phyloP scores from a whole-genome alignment of 2,329 filamentous ascomycete species.

The Cytospora paraplurivora region DNA sequence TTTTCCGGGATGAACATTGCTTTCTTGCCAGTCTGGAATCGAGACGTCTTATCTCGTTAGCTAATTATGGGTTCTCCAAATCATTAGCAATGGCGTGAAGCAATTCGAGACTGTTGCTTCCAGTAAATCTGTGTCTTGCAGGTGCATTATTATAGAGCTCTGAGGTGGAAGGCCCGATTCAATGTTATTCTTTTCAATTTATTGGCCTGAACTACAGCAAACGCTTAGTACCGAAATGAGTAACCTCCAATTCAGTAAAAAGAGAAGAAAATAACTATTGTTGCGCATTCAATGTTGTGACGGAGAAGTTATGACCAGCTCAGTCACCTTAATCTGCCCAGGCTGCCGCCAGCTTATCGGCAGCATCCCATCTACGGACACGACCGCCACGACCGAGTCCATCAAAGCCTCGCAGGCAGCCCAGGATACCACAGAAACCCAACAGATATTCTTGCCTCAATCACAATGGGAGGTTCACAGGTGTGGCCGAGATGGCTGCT shows the following conservation, averaged over 20 bases:
- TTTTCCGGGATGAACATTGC: not conserved
- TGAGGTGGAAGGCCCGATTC: too few species aligned
- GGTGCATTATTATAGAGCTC: too few species aligned
- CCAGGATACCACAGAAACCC: not conserved
- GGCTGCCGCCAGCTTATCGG: not conserved
- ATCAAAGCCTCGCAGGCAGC: not conserved
- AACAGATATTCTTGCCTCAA: not conserved
- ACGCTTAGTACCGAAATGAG: too few species aligned
- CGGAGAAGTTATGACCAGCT: not conserved
- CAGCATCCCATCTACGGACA: not conserved
- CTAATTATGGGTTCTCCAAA: too few species aligned
- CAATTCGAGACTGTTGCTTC: too few species aligned
- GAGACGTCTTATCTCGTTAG: not conserved
- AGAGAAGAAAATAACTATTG: not conserved
- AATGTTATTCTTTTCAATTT: too few species aligned
- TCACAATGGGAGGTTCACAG: not conserved
- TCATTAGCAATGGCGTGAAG: too few species aligned
- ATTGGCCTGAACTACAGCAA: too few species aligned
- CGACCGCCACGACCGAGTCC: not conserved
- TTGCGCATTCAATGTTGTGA: not conserved
- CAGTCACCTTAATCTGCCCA: not conserved
- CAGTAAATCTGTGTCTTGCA: too few species aligned
- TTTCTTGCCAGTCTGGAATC: not conserved
- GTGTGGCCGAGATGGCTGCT: not conserved
- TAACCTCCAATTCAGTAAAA: too few species aligned